Percentiles rank a stretch among this genome's conserved stretches.
phyloP scores from a whole-genome alignment of 257 asterid species.

The Nicotiana undulata region DNA sequence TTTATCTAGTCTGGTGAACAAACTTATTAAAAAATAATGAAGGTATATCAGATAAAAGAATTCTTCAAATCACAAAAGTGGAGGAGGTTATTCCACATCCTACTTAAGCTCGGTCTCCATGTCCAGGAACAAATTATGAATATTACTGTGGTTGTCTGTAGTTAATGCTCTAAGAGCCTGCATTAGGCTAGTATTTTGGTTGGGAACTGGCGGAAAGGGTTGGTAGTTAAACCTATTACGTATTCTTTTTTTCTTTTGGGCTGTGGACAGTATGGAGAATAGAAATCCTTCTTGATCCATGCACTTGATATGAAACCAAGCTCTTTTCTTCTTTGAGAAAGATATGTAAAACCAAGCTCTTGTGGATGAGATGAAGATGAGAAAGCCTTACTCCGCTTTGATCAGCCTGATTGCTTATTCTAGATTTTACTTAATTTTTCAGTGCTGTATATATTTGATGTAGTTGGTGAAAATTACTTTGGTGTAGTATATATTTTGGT shows the following conservation, averaged over 20 bases:
- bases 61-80: not conserved
- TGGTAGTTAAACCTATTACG: not conserved
- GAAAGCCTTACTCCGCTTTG: not conserved
- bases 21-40: not conserved
- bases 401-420: not conserved
- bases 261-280: not conserved
- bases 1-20: not conserved
- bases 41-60: not conserved
- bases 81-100: not conserved
- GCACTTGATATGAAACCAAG: not conserved
- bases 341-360: too few species aligned
- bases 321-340: too few species aligned
- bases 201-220: not conserved
- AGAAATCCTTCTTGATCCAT: not conserved
- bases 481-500: not conserved
- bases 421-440: not conserved
- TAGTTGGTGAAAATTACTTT: not conserved
- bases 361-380: not conserved
- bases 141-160: not conserved
- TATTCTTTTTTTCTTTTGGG: too few species aligned
- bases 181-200: too few species aligned
- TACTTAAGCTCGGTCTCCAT: not conserved
- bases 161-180: too few species aligned
- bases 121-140: not conserved
- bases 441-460: not conserved